Evolutionary conservation across 2,329 filamentous ascomycete species (phyloP).

Genomic region (Botryosphaeria agaves): DNA sequence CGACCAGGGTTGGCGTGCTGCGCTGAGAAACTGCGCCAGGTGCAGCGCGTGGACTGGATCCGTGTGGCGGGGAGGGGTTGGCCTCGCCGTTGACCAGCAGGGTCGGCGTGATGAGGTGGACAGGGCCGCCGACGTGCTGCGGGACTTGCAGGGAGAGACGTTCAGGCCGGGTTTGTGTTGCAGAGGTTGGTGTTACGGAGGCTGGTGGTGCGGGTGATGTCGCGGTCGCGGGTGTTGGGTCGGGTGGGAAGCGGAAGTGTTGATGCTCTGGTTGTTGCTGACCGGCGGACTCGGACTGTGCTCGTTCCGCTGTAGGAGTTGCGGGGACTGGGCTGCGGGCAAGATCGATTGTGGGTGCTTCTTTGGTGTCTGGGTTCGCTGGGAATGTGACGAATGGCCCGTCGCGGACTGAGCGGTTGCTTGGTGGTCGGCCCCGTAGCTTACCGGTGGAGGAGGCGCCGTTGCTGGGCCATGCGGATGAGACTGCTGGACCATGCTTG

Average conservation of each 20-base stretch:
- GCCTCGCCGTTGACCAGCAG: constrained; percentile 35
- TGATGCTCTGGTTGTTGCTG: constrained; percentile 11
- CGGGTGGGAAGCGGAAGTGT: constrained; percentile 13
- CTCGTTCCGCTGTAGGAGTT: constrained; percentile 25
- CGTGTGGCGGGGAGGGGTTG: background rate
- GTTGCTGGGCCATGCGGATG: constrained; percentile 70
- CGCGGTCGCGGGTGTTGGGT: constrained; percentile 8
- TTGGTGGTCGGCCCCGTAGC: constrained; percentile 62
- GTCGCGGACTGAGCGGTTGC: constrained; percentile 47
- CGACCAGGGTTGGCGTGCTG: no score
- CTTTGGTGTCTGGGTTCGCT: constrained; percentile 35
- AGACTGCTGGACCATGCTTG: constrained; percentile 71
- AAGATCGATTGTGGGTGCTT: constrained; percentile 28
- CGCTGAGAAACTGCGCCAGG: no score
- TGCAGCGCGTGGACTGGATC: no score
- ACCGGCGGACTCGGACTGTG: constrained; percentile 17
- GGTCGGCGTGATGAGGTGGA: constrained; percentile 43
- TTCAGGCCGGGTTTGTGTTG: constrained; percentile 23
- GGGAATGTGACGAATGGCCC: constrained; percentile 55
- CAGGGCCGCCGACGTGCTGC: constrained; percentile 39
- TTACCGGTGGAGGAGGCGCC: constrained; percentile 48
- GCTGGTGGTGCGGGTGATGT: constrained; percentile 10
- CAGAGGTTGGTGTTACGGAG: constrained; percentile 10
- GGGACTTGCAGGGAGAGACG: constrained; percentile 46
- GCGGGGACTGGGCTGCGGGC: constrained; percentile 21